A percentile compares a stretch with the other conserved stretches of the same genome.
Conservation (phyloP, 495 filamentous ascomycete genomes). For the Penicillium canescens region DNA sequence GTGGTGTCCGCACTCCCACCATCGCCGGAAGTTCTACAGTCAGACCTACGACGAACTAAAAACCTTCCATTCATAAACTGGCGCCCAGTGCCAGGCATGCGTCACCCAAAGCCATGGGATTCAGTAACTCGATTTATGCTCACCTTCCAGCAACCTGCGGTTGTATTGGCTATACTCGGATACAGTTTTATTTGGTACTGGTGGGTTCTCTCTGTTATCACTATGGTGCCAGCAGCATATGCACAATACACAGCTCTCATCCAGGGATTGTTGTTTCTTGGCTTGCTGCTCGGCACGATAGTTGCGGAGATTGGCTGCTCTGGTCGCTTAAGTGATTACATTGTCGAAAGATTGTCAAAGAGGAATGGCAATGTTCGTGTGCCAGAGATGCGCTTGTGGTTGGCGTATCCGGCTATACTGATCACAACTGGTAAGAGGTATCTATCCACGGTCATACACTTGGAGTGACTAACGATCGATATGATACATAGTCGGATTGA, state of each 20-base stretch:
- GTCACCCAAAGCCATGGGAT: constrained; percentile 54
- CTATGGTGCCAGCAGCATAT: constrained; percentile 62
- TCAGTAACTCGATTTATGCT: constrained; percentile 46
- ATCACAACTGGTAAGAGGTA: constrained; percentile 43
- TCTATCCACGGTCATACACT: neutral
- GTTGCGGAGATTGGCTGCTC: constrained; percentile 56
- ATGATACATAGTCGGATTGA: constrained; percentile 28
- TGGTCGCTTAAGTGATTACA: constrained; percentile 52
- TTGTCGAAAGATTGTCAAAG: constrained; percentile 49
- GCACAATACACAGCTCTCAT: constrained; percentile 48
- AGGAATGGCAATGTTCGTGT: constrained; percentile 45
- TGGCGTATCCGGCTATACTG: constrained; percentile 56
- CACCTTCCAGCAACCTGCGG: constrained; percentile 49
- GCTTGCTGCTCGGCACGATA: constrained; percentile 57
- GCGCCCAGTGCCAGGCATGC: constrained; percentile 51
- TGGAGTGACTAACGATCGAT: neutral
- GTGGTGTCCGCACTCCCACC: neutral
- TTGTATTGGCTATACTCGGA: constrained; percentile 46
- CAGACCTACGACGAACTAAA: constrained; percentile 44
- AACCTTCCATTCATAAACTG: constrained; percentile 52
- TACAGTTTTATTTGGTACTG: constrained; percentile 64
- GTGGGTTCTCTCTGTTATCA: constrained; percentile 63
- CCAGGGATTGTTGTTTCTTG: constrained; percentile 59
- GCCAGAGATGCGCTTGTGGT: constrained; percentile 62
- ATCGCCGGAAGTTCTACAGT: neutral